phyloP scores from a whole-genome alignment of 768 basidiomycete genomes.

The Tremella yokohamensis region DNA sequence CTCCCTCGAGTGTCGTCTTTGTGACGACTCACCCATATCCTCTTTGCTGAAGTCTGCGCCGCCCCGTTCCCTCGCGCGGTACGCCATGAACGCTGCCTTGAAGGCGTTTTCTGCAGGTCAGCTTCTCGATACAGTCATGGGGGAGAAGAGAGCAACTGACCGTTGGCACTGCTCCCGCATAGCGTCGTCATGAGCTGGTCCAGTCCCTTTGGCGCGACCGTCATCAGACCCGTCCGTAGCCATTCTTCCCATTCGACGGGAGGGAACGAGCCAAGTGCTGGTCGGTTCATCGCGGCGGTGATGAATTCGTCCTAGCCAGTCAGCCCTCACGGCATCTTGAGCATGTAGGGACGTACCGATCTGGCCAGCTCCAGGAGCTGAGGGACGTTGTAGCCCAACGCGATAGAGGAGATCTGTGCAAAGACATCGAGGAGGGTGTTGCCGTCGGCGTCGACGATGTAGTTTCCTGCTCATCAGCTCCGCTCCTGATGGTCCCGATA shows the following conservation, averaged over 20 bases:
- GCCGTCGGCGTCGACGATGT: constrained; percentile 53
- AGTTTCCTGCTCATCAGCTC: constrained; percentile 46
- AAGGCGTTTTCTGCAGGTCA: constrained; percentile 51
- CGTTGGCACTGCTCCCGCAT: constrained; percentile 35
- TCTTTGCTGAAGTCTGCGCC: constrained; percentile 15
- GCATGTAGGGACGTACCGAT: constrained; percentile 9
- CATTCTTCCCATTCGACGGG: constrained; percentile 42
- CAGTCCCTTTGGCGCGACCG: constrained; percentile 52
- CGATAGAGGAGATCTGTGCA: constrained; percentile 52
- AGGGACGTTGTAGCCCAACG: constrained; percentile 48
- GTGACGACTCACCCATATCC: constrained; percentile 9
- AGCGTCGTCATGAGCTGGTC: constrained; percentile 51
- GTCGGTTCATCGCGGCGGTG: constrained; percentile 51
- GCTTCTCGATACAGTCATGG: background rate
- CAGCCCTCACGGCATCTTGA: background rate
- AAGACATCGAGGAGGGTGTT: constrained; percentile 53
- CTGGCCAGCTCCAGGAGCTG: constrained; percentile 23
- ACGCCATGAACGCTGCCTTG: constrained; percentile 54
- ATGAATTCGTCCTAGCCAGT: constrained; percentile 47
- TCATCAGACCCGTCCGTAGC: constrained; percentile 44
- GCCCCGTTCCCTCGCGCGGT: constrained; percentile 36
- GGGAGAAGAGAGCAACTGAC: constrained; percentile 6
- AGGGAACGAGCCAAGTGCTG: constrained; percentile 54
- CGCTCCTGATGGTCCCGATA: background rate
- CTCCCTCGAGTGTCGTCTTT: background rate